phyloP scores from a whole-genome alignment of 257 asterid genomes.

The Scutellaria barbata region DNA sequence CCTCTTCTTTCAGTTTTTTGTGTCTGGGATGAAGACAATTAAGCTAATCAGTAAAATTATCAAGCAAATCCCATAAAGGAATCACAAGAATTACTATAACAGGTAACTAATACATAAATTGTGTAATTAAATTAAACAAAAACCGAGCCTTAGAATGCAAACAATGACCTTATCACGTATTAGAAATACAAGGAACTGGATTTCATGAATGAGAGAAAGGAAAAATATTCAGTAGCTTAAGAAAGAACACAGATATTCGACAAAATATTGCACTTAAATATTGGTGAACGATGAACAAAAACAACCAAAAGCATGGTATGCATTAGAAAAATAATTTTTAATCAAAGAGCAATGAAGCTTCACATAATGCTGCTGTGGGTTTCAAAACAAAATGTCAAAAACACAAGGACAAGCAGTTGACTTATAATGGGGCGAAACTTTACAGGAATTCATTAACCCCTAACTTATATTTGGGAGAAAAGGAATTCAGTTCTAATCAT shows the following conservation, averaged over 20 bases:
- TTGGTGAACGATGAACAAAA: not conserved
- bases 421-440: not conserved
- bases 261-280: not conserved
- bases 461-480: conserved; percentile 6
- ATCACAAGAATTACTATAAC: not conserved
- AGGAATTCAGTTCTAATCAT: not conserved
- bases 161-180: not conserved
- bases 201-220: not conserved
- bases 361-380: conserved; percentile 4
- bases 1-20: conserved; percentile 74
- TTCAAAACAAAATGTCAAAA: not conserved
- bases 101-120: conserved; percentile 7
- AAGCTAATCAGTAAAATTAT: not conserved
- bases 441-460: not conserved
- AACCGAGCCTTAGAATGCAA: not conserved
- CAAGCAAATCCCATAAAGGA: conserved; percentile 25
- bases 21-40: conserved; percentile 43
- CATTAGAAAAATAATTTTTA: not conserved
- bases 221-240: not conserved
- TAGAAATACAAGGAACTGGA: not conserved
- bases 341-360: conserved; percentile 14
- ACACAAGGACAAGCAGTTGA: conserved; percentile 15
- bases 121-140: conserved; percentile 7
- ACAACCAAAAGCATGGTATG: not conserved
- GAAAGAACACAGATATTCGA: not conserved